phyloP scores from a whole-genome alignment of 495 filamentous ascomycete genomes.

The Paragyromitra xinjiangensis region DNA sequence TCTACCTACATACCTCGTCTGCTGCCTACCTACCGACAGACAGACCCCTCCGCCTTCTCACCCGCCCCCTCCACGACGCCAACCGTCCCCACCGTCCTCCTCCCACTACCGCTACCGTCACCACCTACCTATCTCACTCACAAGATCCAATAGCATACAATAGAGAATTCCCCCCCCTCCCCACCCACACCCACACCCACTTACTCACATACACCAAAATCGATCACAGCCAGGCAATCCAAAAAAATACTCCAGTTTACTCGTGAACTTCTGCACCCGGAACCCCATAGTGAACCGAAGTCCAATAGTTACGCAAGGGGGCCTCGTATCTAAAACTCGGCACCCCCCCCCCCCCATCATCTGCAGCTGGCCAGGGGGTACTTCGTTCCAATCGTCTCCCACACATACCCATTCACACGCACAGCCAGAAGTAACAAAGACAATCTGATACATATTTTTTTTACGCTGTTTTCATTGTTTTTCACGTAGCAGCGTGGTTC shows the following conservation, averaged over 20 bases:
- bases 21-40: slow-evolving; percentile 17
- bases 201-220: neutral
- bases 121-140: slow-evolving; percentile 14
- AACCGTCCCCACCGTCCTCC: slow-evolving; percentile 26
- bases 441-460: slow-evolving; percentile 22
- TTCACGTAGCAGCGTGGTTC: slow-evolving; percentile 46
- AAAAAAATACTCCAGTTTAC: slow-evolving; percentile 6
- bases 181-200: neutral
- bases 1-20: slow-evolving; percentile 10
- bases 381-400: slow-evolving; percentile 51
- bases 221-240: neutral
- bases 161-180: neutral
- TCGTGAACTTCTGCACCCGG: slow-evolving; percentile 43
- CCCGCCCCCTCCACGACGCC: slow-evolving; percentile 29
- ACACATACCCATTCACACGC: slow-evolving; percentile 22
- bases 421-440: slow-evolving; percentile 38
- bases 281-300: slow-evolving; percentile 28
- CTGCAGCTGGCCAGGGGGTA: slow-evolving; percentile 49
- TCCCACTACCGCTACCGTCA: slow-evolving; percentile 29
- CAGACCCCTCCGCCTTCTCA: slow-evolving; percentile 44
- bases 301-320: slow-evolving; percentile 54
- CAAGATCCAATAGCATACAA: slow-evolving; percentile 36
- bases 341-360: slow-evolving; percentile 26
- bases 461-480: slow-evolving; percentile 34
- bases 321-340: slow-evolving; percentile 48